These are phyloP conservation scores for Flaveria sonorensis DNA, from an alignment of 129 eudicot genomes.

Conservation along the genomic window DNA sequence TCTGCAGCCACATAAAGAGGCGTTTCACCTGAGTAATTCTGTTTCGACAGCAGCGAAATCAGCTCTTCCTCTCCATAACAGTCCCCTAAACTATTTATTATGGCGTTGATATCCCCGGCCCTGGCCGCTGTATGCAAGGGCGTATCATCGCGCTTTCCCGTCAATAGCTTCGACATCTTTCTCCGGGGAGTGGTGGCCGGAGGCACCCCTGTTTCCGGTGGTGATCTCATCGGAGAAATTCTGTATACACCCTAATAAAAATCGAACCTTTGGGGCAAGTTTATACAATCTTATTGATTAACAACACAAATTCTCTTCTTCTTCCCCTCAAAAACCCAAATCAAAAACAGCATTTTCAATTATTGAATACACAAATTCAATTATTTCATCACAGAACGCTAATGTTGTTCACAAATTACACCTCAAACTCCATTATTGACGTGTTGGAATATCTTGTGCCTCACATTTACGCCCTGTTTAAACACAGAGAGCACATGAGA, in stretches of 20 bases:
- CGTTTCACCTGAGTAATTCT: conserved; percentile 77
- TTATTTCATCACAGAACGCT: conserved; percentile 25
- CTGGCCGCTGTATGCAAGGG: conserved; percentile 74
- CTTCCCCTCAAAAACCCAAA: conserved; percentile 57
- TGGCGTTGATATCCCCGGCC: conserved; percentile 55
- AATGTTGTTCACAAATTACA: background rate
- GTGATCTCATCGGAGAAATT: conserved; percentile 38
- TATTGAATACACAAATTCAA: conserved; percentile 6
- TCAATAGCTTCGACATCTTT: conserved; percentile 73
- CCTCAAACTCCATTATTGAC: too few relatives aligned
- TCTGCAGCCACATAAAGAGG: conserved; percentile 85
- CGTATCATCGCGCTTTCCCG: conserved; percentile 84
- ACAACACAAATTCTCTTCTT: conserved; percentile 41
- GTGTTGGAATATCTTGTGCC: too few relatives aligned
- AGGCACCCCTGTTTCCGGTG: conserved; percentile 29
- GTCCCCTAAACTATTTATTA: conserved; percentile 48
- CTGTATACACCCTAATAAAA: conserved; percentile 18
- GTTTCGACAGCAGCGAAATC: conserved; percentile 50
- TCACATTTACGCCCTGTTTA: too few relatives aligned
- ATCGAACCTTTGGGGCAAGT: conserved; percentile 8
- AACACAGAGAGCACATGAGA: background rate
- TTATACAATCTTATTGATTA: conserved; percentile 16
- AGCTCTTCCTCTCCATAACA: conserved; percentile 51
- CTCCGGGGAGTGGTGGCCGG: conserved; percentile 47
- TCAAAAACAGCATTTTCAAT: conserved; percentile 51